These are phyloP conservation scores for Aspergillus biplanus DNA, from an alignment of 495 filamentous ascomycete species.

Conservation along the genomic window DNA sequence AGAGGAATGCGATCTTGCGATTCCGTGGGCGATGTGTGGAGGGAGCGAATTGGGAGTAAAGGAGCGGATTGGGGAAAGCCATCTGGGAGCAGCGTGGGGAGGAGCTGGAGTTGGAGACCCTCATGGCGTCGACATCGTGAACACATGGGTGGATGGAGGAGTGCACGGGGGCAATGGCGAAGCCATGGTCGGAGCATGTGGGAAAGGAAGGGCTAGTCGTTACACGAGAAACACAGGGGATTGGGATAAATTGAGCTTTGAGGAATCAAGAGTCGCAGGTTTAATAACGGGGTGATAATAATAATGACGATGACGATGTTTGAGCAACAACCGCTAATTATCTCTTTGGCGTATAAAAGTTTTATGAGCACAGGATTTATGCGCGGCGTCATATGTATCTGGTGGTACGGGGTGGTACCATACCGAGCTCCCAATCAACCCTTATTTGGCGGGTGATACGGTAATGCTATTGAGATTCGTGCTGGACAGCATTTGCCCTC, in stretches of 20 bases:
- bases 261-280: background rate
- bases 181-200: constrained; percentile 45
- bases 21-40: constrained; percentile 30
- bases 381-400: background rate
- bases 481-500: too few species aligned
- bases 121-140: constrained; percentile 23
- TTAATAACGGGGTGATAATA: background rate
- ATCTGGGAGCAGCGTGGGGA: background rate
- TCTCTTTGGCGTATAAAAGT: too few species aligned
- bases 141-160: constrained; percentile 31
- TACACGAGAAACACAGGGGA: background rate
- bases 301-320: background rate
- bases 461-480: too few species aligned
- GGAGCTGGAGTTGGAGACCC: background rate
- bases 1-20: constrained; percentile 54
- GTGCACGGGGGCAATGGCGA: constrained; percentile 32
- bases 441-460: too few species aligned
- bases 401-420: too few species aligned
- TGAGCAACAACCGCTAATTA: background rate
- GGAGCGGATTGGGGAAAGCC: constrained; percentile 16
- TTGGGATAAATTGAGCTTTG: background rate
- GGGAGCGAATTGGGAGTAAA: constrained; percentile 23
- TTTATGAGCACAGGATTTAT: background rate
- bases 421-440: too few species aligned
- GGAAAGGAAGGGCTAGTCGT: background rate